A percentile compares a stretch with the other conserved stretches of the same genome.
Conservation (phyloP, 208 protist species). For the Leishmania tropica region DNA sequence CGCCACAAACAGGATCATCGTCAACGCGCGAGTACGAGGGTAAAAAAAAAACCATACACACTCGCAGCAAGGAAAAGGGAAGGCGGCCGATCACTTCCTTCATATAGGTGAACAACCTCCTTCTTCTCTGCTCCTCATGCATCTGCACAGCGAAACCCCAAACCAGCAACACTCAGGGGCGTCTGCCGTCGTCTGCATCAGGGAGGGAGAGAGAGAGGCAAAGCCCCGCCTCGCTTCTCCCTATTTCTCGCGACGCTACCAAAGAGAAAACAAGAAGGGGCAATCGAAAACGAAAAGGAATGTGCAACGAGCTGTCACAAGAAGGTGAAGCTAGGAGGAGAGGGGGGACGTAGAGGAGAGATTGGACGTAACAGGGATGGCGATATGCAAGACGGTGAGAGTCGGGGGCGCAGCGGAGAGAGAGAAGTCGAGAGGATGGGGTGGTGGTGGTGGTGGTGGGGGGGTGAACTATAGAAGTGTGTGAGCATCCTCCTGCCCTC, state of each 20-base stretch:
- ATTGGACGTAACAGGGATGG: not conserved
- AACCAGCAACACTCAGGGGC: not conserved
- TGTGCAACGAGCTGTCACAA: not conserved
- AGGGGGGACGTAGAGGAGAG: not conserved
- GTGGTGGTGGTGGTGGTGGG: not conserved
- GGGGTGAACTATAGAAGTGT: not conserved
- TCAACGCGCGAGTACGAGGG: not conserved
- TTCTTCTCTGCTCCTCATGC: not conserved
- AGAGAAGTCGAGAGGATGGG: not conserved
- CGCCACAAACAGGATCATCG: not conserved
- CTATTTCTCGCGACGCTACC: too few relatives aligned
- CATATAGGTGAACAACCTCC: not conserved
- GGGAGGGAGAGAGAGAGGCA: not conserved
- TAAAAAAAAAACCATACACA: not conserved
- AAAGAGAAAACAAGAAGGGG: conserved; percentile 5
- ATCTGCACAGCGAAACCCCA: not conserved
- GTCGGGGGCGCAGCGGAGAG: not conserved
- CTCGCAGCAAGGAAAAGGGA: not conserved
- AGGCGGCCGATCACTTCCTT: not conserved
- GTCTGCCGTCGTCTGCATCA: not conserved
- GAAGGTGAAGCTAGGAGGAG: not conserved
- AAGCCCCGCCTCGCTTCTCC: not conserved
- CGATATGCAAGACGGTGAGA: not conserved
- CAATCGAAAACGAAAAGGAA: not conserved
- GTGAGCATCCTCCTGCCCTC: not conserved